Evolutionary conservation across 306 rosid species (phyloP).

Genomic region (Bauhinia variegata): DNA sequence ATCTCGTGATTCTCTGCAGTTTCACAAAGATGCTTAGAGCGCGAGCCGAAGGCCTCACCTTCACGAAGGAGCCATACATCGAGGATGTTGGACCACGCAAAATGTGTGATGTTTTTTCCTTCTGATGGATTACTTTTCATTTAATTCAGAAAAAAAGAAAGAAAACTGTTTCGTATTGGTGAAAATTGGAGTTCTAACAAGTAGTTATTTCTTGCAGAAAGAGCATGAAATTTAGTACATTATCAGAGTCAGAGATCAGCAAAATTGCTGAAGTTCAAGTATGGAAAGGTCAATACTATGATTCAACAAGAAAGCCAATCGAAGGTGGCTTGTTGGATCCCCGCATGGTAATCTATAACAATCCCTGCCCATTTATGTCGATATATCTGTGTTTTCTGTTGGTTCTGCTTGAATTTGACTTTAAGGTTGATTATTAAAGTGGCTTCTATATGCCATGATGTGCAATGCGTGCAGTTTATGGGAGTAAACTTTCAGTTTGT

Average conservation of each 20-base stretch:
- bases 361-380: background rate
- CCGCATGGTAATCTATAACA: conserved; percentile 59
- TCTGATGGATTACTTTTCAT: background rate
- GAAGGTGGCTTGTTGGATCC: conserved; percentile 80
- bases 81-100: conserved; percentile 70
- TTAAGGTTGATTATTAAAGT: conserved; percentile 11
- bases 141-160: background rate
- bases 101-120: conserved; percentile 48
- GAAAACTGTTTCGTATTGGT: background rate
- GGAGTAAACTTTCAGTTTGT: too few species aligned
- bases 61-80: conserved; percentile 77
- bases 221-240: conserved; percentile 61
- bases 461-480: background rate
- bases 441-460: background rate
- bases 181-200: background rate
- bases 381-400: background rate
- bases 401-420: background rate
- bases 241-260: conserved; percentile 68
- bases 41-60: conserved; percentile 51
- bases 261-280: conserved; percentile 78
- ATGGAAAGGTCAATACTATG: conserved; percentile 58
- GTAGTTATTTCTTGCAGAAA: conserved; percentile 51
- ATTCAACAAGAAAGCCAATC: conserved; percentile 39
- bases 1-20: background rate
- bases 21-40: conserved; percentile 41